phyloP scores from a whole-genome alignment of 1,284 basidiomycete genomes.

The Sphagnurus paluster region DNA sequence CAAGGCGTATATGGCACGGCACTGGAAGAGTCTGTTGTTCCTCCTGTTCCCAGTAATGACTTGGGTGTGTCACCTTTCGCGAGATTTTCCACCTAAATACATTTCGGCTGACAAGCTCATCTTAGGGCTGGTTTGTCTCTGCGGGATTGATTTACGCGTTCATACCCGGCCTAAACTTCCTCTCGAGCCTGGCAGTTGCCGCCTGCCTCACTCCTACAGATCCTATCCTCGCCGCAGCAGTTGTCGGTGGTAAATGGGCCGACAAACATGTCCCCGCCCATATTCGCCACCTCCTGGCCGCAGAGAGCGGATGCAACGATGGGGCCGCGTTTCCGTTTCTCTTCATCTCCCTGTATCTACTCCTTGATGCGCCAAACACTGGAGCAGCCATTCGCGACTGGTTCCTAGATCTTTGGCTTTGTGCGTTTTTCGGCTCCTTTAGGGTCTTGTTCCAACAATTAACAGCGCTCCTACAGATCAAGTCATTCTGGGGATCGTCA shows the following conservation, averaged over 20 bases:
- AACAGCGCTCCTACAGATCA: conserved; percentile 56
- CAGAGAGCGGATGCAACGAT: conserved; percentile 93
- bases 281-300: conserved; percentile 84
- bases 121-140: conserved; percentile 88
- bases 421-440: conserved; percentile 42
- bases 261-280: conserved; percentile 98
- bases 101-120: not conserved
- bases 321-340: conserved; percentile 97
- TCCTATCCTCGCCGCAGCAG: conserved; percentile 86
- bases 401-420: conserved; percentile 85
- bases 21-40: conserved; percentile 89
- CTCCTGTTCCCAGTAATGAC: conserved; percentile 90
- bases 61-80: conserved; percentile 55
- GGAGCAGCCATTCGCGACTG: conserved; percentile 75
- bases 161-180: conserved; percentile 84
- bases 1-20: conserved; percentile 87
- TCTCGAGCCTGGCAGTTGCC: conserved; percentile 86
- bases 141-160: conserved; percentile 88
- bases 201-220: conserved; percentile 97
- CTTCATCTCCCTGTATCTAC: conserved; percentile 90
- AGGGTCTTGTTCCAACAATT: conserved; percentile 15
- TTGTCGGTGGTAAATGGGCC: conserved; percentile 97
- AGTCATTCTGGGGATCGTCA: conserved; percentile 76
- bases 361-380: conserved; percentile 62
- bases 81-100: not conserved